phyloP scores from a whole-genome alignment of 352 stramenopile genomes.

The Phytophthora boehmeriae region DNA sequence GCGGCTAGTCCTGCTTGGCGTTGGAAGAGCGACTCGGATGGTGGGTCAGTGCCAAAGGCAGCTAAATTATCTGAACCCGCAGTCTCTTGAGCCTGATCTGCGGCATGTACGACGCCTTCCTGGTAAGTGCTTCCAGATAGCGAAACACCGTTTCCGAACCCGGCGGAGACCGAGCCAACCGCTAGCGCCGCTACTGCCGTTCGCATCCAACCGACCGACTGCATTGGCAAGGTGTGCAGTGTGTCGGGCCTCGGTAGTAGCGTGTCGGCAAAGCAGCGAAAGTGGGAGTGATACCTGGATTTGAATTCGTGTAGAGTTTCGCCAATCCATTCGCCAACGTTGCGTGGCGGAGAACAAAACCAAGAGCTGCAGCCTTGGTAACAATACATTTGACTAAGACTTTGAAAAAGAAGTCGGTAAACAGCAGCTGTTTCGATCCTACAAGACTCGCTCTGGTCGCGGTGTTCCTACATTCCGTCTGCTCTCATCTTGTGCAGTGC shows the following conservation, averaged over 20 bases:
- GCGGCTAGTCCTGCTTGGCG: conserved; percentile 37
- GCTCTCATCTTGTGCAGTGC: neutral
- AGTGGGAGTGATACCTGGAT: conserved; percentile 1
- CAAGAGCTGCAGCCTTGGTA: no score
- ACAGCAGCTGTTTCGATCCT: neutral
- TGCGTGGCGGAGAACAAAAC: neutral
- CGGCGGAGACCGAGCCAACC: neutral
- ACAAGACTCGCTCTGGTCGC: neutral
- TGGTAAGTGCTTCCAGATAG: conserved; percentile 15
- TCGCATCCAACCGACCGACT: neutral
- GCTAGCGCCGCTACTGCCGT: neutral
- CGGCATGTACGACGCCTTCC: conserved; percentile 24
- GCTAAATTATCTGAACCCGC: conserved; percentile 17
- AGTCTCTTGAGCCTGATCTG: conserved; percentile 12
- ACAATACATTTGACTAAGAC: neutral
- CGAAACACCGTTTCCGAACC: conserved; percentile 10
- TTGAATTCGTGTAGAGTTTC: conserved; percentile 1
- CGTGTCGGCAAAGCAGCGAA: neutral
- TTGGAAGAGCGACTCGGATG: conserved; percentile 40
- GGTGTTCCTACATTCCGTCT: neutral
- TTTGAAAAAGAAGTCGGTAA: neutral
- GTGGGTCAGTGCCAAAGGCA: conserved; percentile 29
- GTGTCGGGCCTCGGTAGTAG: neutral
- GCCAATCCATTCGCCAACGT: no score
- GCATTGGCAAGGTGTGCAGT: neutral